Conservation (phyloP, 202 grass and related monocot species). For the Dendrocalamus latiflorus region DNA sequence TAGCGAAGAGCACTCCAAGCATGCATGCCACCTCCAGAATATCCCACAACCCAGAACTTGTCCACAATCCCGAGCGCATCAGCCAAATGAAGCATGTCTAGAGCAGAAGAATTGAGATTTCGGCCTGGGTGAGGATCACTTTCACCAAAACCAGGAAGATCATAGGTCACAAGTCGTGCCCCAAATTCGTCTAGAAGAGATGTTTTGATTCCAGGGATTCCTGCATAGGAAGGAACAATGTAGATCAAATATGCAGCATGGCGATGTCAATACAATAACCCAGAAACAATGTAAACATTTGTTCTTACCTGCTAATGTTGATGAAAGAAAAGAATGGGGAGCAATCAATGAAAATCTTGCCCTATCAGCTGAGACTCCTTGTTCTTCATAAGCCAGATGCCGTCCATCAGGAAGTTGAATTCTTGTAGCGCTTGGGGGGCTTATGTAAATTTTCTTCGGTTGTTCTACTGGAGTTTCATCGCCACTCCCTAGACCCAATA, state of each 20-base stretch:
- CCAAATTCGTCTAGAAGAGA: constrained; percentile 90
- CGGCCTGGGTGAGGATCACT: constrained; percentile 75
- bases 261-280: constrained; percentile 3
- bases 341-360: constrained; percentile 82
- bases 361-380: constrained; percentile 62
- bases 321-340: constrained; percentile 96
- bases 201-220: constrained; percentile 71
- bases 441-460: constrained; percentile 81
- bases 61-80: constrained; percentile 48
- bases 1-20: constrained; percentile 89
- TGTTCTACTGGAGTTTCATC: constrained; percentile 44
- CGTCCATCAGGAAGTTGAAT: constrained; percentile 86
- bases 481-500: constrained; percentile 46
- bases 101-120: constrained; percentile 81
- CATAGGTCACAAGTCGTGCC: constrained; percentile 74
- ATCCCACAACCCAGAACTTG: constrained; percentile 94
- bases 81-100: constrained; percentile 87
- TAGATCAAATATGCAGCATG: constrained; percentile 11
- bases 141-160: constrained; percentile 96
- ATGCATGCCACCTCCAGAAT: constrained; percentile 80
- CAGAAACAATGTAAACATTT: neutral
- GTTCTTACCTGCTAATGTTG: constrained; percentile 67
- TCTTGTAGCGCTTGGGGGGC: constrained; percentile 65
- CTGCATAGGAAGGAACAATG: constrained; percentile 39
- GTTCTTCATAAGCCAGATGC: constrained; percentile 73